These are phyloP conservation scores for Penicillium sp. DNA, from an alignment of 2,329 filamentous ascomycete species.

Conservation along the genomic window DNA sequence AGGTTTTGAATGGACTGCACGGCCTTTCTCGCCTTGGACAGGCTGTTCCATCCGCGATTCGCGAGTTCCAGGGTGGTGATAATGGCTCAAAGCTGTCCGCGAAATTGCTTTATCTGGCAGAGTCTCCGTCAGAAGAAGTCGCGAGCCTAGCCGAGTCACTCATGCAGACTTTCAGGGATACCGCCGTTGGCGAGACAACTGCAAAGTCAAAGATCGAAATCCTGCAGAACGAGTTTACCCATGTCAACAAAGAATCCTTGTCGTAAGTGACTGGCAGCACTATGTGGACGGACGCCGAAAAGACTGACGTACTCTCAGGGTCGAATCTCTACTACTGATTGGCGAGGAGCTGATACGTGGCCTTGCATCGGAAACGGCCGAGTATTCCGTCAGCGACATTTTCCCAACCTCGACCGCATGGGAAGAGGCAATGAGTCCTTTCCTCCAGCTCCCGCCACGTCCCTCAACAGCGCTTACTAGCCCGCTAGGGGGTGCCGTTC, in stretches of 20 bases:
- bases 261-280: conserved; percentile 33
- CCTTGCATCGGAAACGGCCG: conserved; percentile 21
- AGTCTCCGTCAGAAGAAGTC: conserved; percentile 49
- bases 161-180: conserved; percentile 28
- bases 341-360: conserved; percentile 45
- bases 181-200: conserved; percentile 35
- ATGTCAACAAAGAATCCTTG: conserved; percentile 40
- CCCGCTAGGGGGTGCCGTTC: conserved; percentile 62
- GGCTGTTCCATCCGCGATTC: conserved; percentile 37
- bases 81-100: conserved; percentile 48
- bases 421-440: conserved; percentile 54
- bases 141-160: conserved; percentile 38
- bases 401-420: conserved; percentile 62
- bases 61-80: conserved; percentile 39
- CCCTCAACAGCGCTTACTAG: conserved; percentile 68
- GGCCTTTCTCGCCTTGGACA: conserved; percentile 43
- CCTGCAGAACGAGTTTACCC: conserved; percentile 46
- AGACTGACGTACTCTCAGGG: conserved; percentile 37
- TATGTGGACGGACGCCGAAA: too few species aligned
- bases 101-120: conserved; percentile 48
- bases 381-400: conserved; percentile 40
- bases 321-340: conserved; percentile 53
- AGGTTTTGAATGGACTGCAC: conserved; percentile 33
- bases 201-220: conserved; percentile 47
- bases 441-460: conserved; percentile 40